Base-by-base conservation (phyloP, 1,284 basidiomycete genomes). In the Papiliotrema nemorosa region DNA sequence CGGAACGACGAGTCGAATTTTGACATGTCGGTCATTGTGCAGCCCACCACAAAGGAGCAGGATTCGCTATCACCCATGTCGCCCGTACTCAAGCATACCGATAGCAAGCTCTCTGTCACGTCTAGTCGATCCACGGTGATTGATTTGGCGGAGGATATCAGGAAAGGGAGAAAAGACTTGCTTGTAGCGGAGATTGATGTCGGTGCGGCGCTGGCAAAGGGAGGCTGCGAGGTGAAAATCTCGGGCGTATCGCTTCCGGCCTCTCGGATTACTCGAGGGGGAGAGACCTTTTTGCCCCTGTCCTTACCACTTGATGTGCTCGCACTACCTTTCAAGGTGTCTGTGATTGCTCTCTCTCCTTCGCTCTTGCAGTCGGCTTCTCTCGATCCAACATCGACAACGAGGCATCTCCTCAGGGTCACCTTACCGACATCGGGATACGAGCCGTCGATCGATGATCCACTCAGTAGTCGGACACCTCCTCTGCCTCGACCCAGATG, bases 361-460 rank as follows among this genome's bases (percentile, higher is more conserved):
- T 89, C 88, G 2, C 84, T 87, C 1, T 74, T 88, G 35, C 86
- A 89, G 66, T 88, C 88, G 3, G 84, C 72, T 5, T 72, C 70
- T 0, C 62, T 75, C 3, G 72, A 75, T 29, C 69, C 71, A 1
- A 49, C 60, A 3, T 58, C 67, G 4, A 62, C 66, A 14, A 80
- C 84, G 20, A 80, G 87, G 33, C 88, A 92, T 67, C 70, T 93
- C 18, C 59, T 93, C 10, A 79, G 86, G 37, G 67, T 93, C 48
- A 84, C 80, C 34, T 73, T 93, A n/a, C 90, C 90, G 2, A 90
- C 88, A 0, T 83, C 85, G 10, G 86, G 85, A 53, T 89, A 85
- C 65, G 83, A 85, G 64, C 78, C 84, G 27, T 83, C 84, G 0
- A 81, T 91, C 18, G 77, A 82, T 51, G 88, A 92, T 74, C 90